A percentile compares a stretch with the other conserved stretches of the same genome.
Conservation (phyloP, 306 rosid species). For the Inga oerstediana region DNA sequence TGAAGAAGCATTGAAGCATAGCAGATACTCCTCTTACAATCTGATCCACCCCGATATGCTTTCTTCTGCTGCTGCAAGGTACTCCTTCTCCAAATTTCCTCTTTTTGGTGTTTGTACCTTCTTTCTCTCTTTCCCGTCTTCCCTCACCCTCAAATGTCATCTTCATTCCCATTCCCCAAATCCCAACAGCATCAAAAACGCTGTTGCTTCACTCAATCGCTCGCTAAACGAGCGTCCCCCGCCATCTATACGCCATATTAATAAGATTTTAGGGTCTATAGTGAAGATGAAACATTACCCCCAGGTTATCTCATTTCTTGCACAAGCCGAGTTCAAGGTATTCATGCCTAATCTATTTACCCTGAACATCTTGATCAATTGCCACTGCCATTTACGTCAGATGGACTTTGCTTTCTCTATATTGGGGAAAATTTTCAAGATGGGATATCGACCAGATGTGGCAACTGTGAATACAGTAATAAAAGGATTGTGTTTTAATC, state of each 20-base stretch:
- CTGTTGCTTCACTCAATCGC: neutral
- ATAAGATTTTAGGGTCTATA: neutral
- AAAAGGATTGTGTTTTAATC: neutral
- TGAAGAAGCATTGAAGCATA: no score
- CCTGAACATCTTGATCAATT: neutral
- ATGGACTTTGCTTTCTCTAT: neutral
- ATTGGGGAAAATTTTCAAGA: constrained; percentile 10
- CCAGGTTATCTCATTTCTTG: neutral
- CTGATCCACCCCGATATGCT: neutral
- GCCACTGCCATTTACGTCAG: neutral
- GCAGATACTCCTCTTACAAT: neutral
- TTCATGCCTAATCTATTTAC: neutral
- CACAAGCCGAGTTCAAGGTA: neutral
- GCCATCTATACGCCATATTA: neutral
- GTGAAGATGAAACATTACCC: neutral
- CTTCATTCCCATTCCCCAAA: neutral
- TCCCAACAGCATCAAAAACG: neutral
- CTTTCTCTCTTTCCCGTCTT: neutral
- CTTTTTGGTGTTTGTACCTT: neutral
- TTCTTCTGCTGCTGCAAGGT: neutral
- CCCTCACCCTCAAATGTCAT: neutral
- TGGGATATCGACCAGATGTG: neutral
- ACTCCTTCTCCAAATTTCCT: neutral
- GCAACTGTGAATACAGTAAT: neutral
- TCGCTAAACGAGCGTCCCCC: neutral